Evolutionary conservation across 169 alveolate genomes (phyloP).

Genomic region (Perkinsus chesapeaki): DNA sequence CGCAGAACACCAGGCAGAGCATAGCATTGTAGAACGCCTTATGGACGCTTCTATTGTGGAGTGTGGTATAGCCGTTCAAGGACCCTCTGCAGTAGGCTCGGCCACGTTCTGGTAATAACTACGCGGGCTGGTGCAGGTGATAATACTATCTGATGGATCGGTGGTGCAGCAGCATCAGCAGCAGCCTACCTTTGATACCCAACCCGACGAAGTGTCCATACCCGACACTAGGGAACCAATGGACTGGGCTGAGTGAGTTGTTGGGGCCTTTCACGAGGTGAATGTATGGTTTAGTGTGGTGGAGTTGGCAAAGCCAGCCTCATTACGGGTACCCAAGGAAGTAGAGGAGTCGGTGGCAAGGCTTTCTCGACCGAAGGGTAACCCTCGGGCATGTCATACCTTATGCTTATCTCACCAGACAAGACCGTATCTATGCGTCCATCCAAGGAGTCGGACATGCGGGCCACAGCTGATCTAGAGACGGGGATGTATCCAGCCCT

Average conservation of each 20-base stretch:
- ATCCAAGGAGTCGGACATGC: too few species aligned
- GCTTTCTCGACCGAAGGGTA: background rate
- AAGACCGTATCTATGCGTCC: too few species aligned
- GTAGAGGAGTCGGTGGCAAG: background rate
- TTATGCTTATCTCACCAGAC: too few species aligned
- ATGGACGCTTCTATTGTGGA: too few species aligned
- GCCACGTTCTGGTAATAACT: too few species aligned
- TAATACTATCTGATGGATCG: background rate
- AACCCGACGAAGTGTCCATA: background rate
- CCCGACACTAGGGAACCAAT: background rate
- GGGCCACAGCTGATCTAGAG: background rate
- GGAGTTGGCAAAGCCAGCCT: background rate
- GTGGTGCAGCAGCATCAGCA: background rate
- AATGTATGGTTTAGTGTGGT: background rate
- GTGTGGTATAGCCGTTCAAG: too few species aligned
- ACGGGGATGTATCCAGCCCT: background rate
- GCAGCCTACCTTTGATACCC: background rate
- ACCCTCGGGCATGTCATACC: background rate
- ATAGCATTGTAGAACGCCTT: too few species aligned
- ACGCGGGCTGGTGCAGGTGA: too few species aligned
- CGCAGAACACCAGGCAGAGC: background rate
- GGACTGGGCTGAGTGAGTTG: background rate
- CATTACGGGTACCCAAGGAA: background rate
- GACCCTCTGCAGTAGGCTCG: too few species aligned
- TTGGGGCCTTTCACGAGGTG: background rate